Conservation (phyloP, 805 yeast genomes). For the Soucietia sequanensis region DNA sequence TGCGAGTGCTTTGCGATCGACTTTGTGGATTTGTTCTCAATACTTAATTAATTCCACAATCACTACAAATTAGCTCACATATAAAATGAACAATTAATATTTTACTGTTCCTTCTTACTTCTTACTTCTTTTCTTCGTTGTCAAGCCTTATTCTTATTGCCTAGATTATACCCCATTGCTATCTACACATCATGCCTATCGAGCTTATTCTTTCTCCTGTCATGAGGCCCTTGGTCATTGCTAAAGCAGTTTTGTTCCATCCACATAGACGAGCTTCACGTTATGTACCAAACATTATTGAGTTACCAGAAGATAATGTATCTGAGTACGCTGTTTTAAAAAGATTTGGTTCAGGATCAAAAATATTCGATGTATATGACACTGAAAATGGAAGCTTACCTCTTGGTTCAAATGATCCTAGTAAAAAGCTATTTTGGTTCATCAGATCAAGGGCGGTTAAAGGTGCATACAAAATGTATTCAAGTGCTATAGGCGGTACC, state of each 20-base stretch:
- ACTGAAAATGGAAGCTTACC: conserved; percentile 38
- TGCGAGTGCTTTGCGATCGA: too few relatives aligned
- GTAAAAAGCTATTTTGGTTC: conserved; percentile 50
- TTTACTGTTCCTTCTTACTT: too few relatives aligned
- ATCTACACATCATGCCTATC: conserved; percentile 66
- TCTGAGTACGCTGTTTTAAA: conserved; percentile 49
- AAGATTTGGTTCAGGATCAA: conserved; percentile 62
- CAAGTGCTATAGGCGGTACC: conserved; percentile 37
- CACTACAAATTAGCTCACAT: too few relatives aligned
- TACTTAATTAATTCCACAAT: too few relatives aligned
- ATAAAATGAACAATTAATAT: too few relatives aligned
- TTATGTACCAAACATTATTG: conserved; percentile 54
- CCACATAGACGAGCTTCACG: conserved; percentile 57
- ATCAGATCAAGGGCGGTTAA: conserved; percentile 64
- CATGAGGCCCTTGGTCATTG: conserved; percentile 58
- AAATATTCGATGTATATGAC: conserved; percentile 53
- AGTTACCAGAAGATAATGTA: conserved; percentile 35
- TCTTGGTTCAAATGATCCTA: conserved; percentile 41
- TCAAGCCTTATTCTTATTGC: too few relatives aligned
- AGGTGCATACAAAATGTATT: conserved; percentile 62
- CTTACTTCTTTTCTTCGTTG: too few relatives aligned
- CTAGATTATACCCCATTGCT: too few relatives aligned
- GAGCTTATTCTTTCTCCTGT: conserved; percentile 58
- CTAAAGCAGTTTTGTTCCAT: conserved; percentile 52
- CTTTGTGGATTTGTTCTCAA: too few relatives aligned